A percentile compares a stretch with the other conserved stretches of the same genome.
These are phyloP conservation scores for Aulographum hederae DNA, from an alignment of 2,329 filamentous ascomycete genomes.

Conservation along the genomic window DNA sequence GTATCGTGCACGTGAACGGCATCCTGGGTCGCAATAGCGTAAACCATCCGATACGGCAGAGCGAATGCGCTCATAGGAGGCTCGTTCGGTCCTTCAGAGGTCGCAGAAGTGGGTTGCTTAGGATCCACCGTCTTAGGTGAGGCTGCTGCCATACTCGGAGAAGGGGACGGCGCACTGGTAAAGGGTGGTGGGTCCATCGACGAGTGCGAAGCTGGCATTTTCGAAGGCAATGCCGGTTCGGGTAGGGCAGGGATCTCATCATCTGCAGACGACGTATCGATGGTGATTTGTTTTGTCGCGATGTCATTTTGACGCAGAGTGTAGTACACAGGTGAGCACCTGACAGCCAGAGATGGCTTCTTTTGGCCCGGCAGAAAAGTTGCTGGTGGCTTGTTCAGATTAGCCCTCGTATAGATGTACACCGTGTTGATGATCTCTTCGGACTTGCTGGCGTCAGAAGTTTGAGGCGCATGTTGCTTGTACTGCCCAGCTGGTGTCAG, in stretches of 20 bases:
- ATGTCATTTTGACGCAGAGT: slow-evolving; percentile 51
- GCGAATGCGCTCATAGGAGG: slow-evolving; percentile 49
- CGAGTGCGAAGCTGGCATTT: slow-evolving; percentile 27
- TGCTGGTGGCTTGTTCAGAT: slow-evolving; percentile 90
- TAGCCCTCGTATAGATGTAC: slow-evolving; percentile 91
- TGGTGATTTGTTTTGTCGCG: slow-evolving; percentile 72
- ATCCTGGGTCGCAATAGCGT: slow-evolving; percentile 93
- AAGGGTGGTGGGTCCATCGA: slow-evolving; percentile 71
- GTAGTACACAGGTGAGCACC: slow-evolving; percentile 83
- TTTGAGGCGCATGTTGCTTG: slow-evolving; percentile 51
- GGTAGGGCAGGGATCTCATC: slow-evolving; percentile 70
- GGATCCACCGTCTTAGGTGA: slow-evolving; percentile 29
- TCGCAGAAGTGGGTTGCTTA: slow-evolving; percentile 28
- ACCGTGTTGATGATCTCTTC: slow-evolving; percentile 94
- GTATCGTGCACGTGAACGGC: slow-evolving; percentile 92
- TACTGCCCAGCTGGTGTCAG: slow-evolving; percentile 93
- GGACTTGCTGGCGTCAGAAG: slow-evolving; percentile 39
- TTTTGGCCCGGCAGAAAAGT: slow-evolving; percentile 93
- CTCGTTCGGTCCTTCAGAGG: slow-evolving; percentile 32
- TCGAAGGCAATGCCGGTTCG: slow-evolving; percentile 48
- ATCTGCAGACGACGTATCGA: slow-evolving; percentile 79
- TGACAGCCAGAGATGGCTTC: slow-evolving; percentile 90
- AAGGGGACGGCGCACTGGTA: slow-evolving; percentile 33
- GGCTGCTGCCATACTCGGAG: slow-evolving; percentile 31
- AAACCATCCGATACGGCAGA: slow-evolving; percentile 83